Conservation (phyloP, 345 rosid genomes). For the Balakata baccata region DNA sequence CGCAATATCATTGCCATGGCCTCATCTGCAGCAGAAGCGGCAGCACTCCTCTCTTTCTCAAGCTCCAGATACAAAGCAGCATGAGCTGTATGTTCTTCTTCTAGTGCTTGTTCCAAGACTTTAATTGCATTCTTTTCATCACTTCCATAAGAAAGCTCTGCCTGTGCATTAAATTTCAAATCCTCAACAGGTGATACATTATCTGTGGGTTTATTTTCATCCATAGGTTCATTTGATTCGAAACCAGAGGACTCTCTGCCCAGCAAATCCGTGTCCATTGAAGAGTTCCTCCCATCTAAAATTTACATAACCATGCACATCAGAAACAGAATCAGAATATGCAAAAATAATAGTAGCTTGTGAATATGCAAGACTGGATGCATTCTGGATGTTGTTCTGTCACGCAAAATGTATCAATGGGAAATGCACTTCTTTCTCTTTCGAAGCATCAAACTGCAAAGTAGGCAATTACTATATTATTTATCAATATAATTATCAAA, state of each 20-base stretch:
- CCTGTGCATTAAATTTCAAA: conserved; percentile 22
- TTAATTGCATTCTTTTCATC: conserved; percentile 33
- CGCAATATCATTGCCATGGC: conserved; percentile 88
- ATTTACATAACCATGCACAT: conserved; percentile 20
- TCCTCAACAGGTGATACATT: conserved; percentile 19
- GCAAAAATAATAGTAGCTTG: conserved; percentile 10
- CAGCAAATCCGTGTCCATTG: conserved; percentile 23
- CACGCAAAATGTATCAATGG: background rate
- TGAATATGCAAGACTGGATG: conserved; percentile 2
- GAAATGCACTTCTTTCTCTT: background rate
- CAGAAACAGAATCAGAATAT: conserved; percentile 19
- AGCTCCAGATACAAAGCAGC: conserved; percentile 55
- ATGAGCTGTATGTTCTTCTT: conserved; percentile 46
- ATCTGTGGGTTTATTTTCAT: conserved; percentile 25
- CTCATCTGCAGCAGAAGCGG: conserved; percentile 86
- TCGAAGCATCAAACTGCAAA: background rate
- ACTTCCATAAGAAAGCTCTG: conserved; percentile 2
- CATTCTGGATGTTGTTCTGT: background rate
- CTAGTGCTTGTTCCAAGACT: conserved; percentile 49
- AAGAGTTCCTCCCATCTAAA: conserved; percentile 38
- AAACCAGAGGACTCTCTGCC: conserved; percentile 25
- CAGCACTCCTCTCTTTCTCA: conserved; percentile 80
- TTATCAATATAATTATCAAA: background rate
- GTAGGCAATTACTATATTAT: too few relatives aligned
- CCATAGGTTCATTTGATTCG: conserved; percentile 23